phyloP scores from a whole-genome alignment of 768 basidiomycete species.

The Coprinopsis sp. region DNA sequence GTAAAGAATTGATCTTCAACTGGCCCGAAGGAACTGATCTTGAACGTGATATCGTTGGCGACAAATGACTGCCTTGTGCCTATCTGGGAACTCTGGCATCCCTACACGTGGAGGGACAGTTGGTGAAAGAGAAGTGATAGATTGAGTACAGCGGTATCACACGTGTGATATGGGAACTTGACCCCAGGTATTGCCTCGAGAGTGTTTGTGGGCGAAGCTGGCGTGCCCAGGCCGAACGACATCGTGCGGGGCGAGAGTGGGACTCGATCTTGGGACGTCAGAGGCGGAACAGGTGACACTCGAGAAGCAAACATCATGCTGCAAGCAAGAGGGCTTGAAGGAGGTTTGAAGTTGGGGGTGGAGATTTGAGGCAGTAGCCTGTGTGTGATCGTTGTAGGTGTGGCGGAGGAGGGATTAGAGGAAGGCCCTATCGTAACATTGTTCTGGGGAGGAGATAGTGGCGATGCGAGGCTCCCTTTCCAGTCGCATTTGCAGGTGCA shows the following conservation, averaged over 20 bases:
- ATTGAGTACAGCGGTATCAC: no score
- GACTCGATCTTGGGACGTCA: neutral
- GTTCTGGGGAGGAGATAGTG: neutral
- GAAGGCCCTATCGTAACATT: neutral
- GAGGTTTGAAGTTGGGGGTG: neutral
- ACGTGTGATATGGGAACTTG: neutral
- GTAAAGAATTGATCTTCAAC: slow-evolving; percentile 95
- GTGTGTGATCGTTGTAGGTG: neutral
- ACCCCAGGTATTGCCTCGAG: neutral
- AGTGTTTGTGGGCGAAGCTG: neutral
- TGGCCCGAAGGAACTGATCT: slow-evolving; percentile 97
- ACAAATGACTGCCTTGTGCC: slow-evolving; percentile 85
- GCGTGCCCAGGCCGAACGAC: neutral
- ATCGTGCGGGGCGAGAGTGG: neutral
- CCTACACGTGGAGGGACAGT: slow-evolving; percentile 33
- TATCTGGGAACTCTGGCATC: slow-evolving; percentile 89
- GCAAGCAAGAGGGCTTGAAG: neutral
- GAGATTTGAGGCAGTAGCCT: neutral
- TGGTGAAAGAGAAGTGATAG: neutral
- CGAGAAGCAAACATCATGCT: neutral
- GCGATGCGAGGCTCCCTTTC: no score
- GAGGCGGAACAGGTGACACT: neutral
- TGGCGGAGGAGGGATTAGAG: neutral
- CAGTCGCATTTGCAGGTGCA: no score
- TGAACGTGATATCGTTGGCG: slow-evolving; percentile 98